phyloP scores from a whole-genome alignment of 2,329 filamentous ascomycete species.

The Pyricularia sp. region DNA sequence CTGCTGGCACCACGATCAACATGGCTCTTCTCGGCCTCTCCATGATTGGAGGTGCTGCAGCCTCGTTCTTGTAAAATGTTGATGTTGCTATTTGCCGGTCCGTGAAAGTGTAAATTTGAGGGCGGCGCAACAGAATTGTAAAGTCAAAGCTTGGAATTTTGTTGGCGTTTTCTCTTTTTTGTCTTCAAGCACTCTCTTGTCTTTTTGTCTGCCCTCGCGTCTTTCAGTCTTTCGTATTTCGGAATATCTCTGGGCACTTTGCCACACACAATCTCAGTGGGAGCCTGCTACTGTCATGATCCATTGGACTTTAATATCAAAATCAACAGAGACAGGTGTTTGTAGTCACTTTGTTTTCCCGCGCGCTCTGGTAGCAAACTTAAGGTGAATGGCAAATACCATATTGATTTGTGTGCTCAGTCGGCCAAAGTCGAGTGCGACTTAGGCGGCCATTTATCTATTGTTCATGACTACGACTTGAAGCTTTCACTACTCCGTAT shows the following conservation, averaged over 20 bases:
- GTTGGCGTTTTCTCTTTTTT: slow-evolving; percentile 7
- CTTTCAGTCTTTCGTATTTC: background rate
- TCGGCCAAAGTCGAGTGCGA: too few relatives aligned
- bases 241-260: background rate
- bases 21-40: slow-evolving; percentile 36
- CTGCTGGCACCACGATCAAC: slow-evolving; percentile 37
- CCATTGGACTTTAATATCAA: background rate
- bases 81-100: slow-evolving; percentile 7
- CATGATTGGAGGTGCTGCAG: slow-evolving; percentile 32
- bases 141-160: slow-evolving; percentile 4
- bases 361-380: background rate
- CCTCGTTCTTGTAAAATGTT: slow-evolving; percentile 40
- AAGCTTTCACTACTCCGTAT: too few relatives aligned
- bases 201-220: background rate
- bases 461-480: too few relatives aligned
- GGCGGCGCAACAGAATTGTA: background rate
- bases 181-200: slow-evolving; percentile 2
- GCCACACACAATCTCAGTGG: background rate
- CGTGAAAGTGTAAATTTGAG: background rate
- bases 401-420: background rate
- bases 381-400: background rate
- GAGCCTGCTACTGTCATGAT: background rate
- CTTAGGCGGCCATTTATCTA: too few relatives aligned
- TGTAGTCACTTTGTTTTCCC: background rate
- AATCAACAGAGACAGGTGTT: background rate